Base-by-base conservation (phyloP, 1,139 yeast genomes). In the Blastobotrys indianensis region DNA sequence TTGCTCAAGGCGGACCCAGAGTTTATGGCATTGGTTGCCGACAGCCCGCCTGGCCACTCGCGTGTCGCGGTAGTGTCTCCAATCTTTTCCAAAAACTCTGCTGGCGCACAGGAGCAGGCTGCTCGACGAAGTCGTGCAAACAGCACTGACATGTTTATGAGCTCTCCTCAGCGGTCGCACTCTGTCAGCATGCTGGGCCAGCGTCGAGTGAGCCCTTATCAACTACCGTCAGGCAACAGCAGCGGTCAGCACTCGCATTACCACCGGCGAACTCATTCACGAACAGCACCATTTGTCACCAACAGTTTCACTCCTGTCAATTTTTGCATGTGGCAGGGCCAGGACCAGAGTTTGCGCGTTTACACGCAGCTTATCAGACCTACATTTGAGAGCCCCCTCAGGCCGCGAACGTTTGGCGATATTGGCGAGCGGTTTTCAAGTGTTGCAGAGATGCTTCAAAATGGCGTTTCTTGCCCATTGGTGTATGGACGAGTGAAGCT, bases 1-100 rank as follows among this genome's bases (percentile, higher is more conserved):
- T 66, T 85, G 58, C 80, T 83, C 35, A 80, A 77, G 57, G 77
- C 80, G 51, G 73, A 69, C 51, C 51, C 59, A 12, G 67, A 62
- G 50, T 69, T 69, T 52, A 59, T 66, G 66, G 57, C 58, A 17
- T 55, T 63, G 37, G 67, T 66, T 13, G 60, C 61, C 4, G 63
- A 61, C 32, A 56, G 54, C 12, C 57, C 63, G 6, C 47, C 48
- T 8, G 45, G 50, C 32, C 49, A 48, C 17, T 41, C 45, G 12
- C 45, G 38, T 13, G 51, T 48, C 30, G 54, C 60, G 23, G 48
- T 55, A 29, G 53, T 58, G 8, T 57, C 61, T 4, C 62, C 62
- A 9, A 57, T 58, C 39, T 57, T 57, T 46, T 57, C 61, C 34
- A 56, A 57, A 44, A 56, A 55, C 48, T 54, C 57, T 32, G 56